Conservation (phyloP, 495 filamentous ascomycete species). For the Venustampulla echinocandica region DNA sequence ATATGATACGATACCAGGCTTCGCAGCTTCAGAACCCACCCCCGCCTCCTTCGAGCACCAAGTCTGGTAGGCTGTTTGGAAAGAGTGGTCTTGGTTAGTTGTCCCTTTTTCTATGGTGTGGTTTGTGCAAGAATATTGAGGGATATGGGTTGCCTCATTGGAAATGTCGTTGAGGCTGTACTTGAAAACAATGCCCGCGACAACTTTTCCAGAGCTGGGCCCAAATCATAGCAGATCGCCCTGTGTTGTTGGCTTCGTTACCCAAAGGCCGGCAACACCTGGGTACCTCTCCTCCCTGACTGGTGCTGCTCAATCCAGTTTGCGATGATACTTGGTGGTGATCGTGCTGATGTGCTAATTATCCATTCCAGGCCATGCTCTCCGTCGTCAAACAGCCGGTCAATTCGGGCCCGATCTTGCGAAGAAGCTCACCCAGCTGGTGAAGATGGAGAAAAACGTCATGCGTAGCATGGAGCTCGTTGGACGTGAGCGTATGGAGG, state of each 20-base stretch:
- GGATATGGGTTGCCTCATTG: not conserved
- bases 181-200: too few relatives aligned
- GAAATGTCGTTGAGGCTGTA: too few relatives aligned
- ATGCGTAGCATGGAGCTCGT: constrained; percentile 98
- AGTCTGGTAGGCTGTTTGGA: constrained; percentile 81
- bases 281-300: too few relatives aligned
- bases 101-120: constrained; percentile 10
- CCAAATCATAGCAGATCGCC: not conserved
- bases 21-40: constrained; percentile 88
- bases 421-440: constrained; percentile 92
- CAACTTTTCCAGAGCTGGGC: not conserved
- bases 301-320: too few relatives aligned
- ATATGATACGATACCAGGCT: constrained; percentile 30
- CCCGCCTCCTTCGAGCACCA: constrained; percentile 83
- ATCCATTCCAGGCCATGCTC: constrained; percentile 68
- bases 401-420: constrained; percentile 94
- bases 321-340: too few relatives aligned
- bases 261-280: not conserved
- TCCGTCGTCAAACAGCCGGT: constrained; percentile 83
- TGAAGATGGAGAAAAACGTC: constrained; percentile 99
- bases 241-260: not conserved
- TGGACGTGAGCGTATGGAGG: constrained; percentile 92
- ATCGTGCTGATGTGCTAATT: constrained; percentile 9
- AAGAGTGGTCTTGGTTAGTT: constrained; percentile 66
- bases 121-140: not conserved